phyloP scores from a whole-genome alignment of 495 filamentous ascomycete genomes.

The Oleoguttula mirabilis region DNA sequence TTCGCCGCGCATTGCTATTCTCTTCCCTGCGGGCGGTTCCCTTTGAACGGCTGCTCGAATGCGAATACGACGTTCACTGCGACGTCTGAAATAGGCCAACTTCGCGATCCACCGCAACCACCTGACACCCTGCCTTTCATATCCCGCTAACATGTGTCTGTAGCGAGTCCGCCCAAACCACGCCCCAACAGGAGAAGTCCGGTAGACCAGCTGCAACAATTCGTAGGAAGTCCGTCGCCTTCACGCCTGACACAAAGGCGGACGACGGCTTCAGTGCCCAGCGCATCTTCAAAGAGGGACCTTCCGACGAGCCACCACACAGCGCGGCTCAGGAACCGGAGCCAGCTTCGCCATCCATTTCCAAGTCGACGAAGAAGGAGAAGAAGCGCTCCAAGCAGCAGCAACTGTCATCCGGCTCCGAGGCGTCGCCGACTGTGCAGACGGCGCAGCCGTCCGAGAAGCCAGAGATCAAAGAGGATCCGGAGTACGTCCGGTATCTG shows the following conservation, averaged over 20 bases:
- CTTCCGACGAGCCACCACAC: too few relatives aligned
- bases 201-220: too few relatives aligned
- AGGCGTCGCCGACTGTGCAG: neutral
- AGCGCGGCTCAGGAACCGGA: neutral
- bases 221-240: slow-evolving; percentile 66
- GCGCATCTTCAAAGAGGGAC: slow-evolving; percentile 15
- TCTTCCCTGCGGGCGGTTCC: too few relatives aligned
- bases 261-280: slow-evolving; percentile 35
- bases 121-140: too few relatives aligned
- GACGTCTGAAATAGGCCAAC: too few relatives aligned
- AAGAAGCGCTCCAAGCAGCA: neutral
- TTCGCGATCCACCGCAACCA: too few relatives aligned
- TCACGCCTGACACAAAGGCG: slow-evolving; percentile 57
- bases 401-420: neutral
- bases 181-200: too few relatives aligned
- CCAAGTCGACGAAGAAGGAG: neutral
- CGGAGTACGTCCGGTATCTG: slow-evolving; percentile 55
- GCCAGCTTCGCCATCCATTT: neutral
- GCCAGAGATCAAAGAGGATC: slow-evolving; percentile 22
- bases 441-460: neutral
- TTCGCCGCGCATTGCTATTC: too few relatives aligned
- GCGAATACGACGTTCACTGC: too few relatives aligned
- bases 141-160: too few relatives aligned
- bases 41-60: too few relatives aligned
- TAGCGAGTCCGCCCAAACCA: too few relatives aligned